Evolutionary conservation across 257 asterid genomes (phyloP).

Genomic region (Penstemon barbatus): DNA sequence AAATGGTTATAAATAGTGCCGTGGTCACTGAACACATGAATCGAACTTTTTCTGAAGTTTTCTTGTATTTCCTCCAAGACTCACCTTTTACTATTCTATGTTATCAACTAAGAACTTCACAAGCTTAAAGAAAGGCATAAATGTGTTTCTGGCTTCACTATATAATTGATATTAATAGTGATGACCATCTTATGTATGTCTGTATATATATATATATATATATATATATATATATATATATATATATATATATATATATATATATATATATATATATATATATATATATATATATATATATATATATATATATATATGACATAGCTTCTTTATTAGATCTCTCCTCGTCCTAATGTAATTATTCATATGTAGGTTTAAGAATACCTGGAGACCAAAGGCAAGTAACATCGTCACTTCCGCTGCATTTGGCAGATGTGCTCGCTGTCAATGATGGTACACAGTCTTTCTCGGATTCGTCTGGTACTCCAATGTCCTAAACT

Average conservation of each 20-base stretch:
- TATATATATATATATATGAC: neutral
- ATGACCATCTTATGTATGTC: neutral
- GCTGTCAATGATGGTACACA: constrained; percentile 50
- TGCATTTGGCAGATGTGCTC: constrained; percentile 81
- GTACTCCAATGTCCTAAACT: constrained; percentile 36
- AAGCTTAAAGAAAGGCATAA: neutral
- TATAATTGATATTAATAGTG: neutral
- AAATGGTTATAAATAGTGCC: neutral
- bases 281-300: too few relatives aligned
- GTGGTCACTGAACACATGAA: neutral
- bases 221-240: neutral
- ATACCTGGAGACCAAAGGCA: constrained; percentile 85
- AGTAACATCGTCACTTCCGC: constrained; percentile 76
- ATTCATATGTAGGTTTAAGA: constrained; percentile 59
- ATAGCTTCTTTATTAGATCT: constrained; percentile 13
- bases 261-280: neutral
- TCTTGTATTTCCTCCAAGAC: constrained; percentile 2
- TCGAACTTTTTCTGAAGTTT: neutral
- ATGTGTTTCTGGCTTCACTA: constrained; percentile 10
- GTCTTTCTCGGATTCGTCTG: constrained; percentile 72
- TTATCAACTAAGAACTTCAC: neutral
- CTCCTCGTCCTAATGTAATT: neutral
- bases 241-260: neutral
- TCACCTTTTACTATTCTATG: neutral
- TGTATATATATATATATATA: neutral